Percentiles rank a stretch among this genome's conserved stretches.
Evolutionary conservation across 1,284 basidiomycete species (phyloP).

Genomic region (Testicularia cyperi): DNA sequence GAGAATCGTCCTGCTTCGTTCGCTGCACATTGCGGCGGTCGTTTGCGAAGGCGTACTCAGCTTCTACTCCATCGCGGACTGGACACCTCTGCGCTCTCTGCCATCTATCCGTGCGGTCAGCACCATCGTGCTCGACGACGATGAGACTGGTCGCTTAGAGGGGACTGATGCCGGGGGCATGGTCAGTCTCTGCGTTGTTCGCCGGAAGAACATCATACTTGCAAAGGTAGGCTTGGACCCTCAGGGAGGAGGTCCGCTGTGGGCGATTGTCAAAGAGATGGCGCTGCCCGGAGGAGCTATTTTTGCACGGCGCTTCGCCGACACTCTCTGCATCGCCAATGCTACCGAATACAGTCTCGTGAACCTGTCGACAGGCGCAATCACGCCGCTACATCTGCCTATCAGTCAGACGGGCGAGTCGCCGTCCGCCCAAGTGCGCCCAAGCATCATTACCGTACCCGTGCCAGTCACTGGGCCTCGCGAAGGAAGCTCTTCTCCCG

Average conservation of each 20-base stretch:
- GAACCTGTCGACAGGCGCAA: conserved; percentile 33
- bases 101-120: conserved; percentile 33
- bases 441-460: conserved; percentile 49
- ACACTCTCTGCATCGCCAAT: conserved; percentile 53
- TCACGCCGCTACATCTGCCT: conserved; percentile 52
- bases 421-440: conserved; percentile 48
- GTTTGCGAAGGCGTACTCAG: conserved; percentile 35
- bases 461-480: neutral
- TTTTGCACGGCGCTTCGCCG: conserved; percentile 46
- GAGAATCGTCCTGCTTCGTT: conserved; percentile 24
- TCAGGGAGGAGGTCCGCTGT: conserved; percentile 37
- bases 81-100: conserved; percentile 20
- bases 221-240: conserved; percentile 37
- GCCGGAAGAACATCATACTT: conserved; percentile 47
- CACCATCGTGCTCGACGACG: conserved; percentile 35
- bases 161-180: conserved; percentile 35
- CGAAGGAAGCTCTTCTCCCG: conserved; percentile 12
- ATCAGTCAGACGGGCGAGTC: conserved; percentile 53
- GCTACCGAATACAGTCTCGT: conserved; percentile 52
- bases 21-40: conserved; percentile 25
- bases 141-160: conserved; percentile 12
- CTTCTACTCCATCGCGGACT: conserved; percentile 33
- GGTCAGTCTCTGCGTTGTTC: conserved; percentile 51
- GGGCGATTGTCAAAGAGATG: conserved; percentile 43
- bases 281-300: conserved; percentile 51